Evolutionary conservation across 805 yeast genomes (phyloP), one percentile per base, ranked within the genome.

Genomic region (Trichomonascus vanleenenianus): DNA sequence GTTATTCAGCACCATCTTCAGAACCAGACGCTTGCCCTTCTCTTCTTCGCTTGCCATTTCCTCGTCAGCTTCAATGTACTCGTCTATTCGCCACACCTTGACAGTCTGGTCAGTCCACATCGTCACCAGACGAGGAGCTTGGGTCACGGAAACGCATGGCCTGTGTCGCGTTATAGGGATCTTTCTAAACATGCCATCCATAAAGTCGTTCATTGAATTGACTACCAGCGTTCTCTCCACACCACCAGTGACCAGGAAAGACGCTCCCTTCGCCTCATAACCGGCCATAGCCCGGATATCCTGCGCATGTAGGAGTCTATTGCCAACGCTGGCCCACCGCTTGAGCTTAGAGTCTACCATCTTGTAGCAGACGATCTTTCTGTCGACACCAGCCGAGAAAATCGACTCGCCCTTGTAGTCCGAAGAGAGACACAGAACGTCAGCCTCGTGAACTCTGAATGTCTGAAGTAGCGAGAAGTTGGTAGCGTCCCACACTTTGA

Each of bases 341-440:
- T 66, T 52, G 25, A 51, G 54, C 47, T 59, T 64, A 36, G 60
- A 51, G 48, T 68, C 70, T 2, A 82, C 70, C 43, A 73, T 64
- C 49, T 73, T 70, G 63, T 83, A 85, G 57, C 81, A 83, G 59
- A 78, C 84, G 41, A 93, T 86, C 59, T 88, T 88, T 56, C 97
- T 75, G 62, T 93, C 99, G 40, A 93, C 88, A 56, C 98, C 97
- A 3, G 93, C 94, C 35, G 91, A 76, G 63, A 86, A 91, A 1
- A 93, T 70, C 35, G 74, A 72, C 30, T 78, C 76, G 54, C 84
- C 85, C 2, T 67, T 56, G 2, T 71, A 64, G 58, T 85, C 87
- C 11, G 75, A 67, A 1, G 83, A 68, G 40, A 93, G 66, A 47
- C 87, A 77, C 52, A 93, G 69, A 3, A 89, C 85, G 73, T 93